Evolutionary conservation across 2,329 filamentous ascomycete genomes (phyloP), one percentile per base, ranked within the genome.

Genomic region (Fusarium cyanostomum): DNA sequence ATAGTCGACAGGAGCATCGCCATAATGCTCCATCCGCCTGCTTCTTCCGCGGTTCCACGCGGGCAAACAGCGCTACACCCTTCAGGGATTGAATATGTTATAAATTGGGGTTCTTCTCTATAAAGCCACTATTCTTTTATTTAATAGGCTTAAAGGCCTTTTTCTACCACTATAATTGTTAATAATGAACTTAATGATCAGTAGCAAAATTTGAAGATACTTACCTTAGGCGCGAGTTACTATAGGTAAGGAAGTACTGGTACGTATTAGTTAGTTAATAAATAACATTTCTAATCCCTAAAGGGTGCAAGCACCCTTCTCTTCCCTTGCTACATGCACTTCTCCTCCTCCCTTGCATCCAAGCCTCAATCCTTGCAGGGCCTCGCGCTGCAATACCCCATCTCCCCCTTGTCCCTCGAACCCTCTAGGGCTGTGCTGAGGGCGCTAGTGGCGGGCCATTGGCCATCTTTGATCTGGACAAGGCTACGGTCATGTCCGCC

Each of bases 351-450:
- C 49, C 54, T 41, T 37, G 54, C 53, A 43, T 42, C 57, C 53
- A 52, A 18, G 39, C 41, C 49, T 44, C 62, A 48, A 31, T 50
- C 44, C 51, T 55, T 33, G 37, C 52, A 39, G 28, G 45, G 43
- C 37, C 48, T 50, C 18, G 28, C 42, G n/a, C 37, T 50, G 37
- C 45, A 42, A 62, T 56, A 48, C 49, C 43, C 44, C 41, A 21
- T 43, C 33, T 21, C 37, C 31, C 38, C 52, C 62, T 35, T 56
- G 56, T 41, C 33, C 41, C 21, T 34, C 34, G 31, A 50, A 52
- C 55, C 55, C 52, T 51, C 46, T 69, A 70, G 57, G 67, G 67
- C 67, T 70, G 65, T 65, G 62, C 56, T 69, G 52, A 57, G 52
- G 51, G 51, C 55, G 37, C 52, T 67, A 64, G 42, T 52, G 43